phyloP scores from a whole-genome alignment of 73 alveolate species.

The Paramecium primaurelia region DNA sequence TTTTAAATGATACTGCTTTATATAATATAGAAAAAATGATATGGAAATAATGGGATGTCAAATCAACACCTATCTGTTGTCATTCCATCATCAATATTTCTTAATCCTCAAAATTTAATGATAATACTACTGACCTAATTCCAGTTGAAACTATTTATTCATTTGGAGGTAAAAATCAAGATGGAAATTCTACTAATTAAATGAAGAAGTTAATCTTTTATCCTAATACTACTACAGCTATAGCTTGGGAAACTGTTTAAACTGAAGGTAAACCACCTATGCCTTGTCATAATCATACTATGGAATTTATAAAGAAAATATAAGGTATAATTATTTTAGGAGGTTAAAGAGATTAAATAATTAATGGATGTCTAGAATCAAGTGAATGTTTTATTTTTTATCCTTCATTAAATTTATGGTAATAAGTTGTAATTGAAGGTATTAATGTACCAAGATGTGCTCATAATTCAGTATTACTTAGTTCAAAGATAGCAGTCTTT shows the following conservation, averaged over 20 bases:
- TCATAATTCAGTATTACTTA: neutral
- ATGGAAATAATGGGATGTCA: neutral
- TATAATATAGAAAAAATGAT: conserved; percentile 10
- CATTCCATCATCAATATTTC: neutral
- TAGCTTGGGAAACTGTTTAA: conserved; percentile 14
- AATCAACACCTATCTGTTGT: neutral
- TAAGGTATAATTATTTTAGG: conserved; percentile 14
- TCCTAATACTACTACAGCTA: neutral
- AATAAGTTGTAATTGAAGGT: neutral
- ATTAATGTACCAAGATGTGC: conserved; percentile 10
- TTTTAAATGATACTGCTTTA: neutral
- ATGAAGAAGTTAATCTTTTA: neutral
- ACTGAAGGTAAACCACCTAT: neutral
- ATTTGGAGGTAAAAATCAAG: conserved; percentile 19
- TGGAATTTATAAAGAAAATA: neutral
- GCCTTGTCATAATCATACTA: conserved; percentile 39
- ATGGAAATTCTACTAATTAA: neutral
- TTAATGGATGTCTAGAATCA: conserved; percentile 13
- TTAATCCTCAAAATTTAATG: neutral
- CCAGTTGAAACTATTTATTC: neutral
- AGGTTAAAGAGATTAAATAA: conserved; percentile 11
- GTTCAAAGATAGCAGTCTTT: conserved; percentile 30
- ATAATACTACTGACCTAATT: neutral
- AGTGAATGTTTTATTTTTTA: neutral
- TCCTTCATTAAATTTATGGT: neutral